Evolutionary conservation across 169 alveolate species (phyloP).

Genomic region (Miamiensis avidus): DNA sequence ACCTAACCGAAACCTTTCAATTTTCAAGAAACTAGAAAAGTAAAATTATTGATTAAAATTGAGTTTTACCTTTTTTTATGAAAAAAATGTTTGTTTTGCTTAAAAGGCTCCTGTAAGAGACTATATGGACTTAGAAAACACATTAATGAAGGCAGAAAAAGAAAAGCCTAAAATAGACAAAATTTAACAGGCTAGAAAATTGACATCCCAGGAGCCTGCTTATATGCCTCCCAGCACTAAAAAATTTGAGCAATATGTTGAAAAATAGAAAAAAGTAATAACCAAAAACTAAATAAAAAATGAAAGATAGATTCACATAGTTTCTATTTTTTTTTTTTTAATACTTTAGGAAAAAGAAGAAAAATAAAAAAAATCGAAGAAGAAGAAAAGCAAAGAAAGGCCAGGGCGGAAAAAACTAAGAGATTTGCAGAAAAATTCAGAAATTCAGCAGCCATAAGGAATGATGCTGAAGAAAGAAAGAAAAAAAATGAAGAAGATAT

Average conservation of each 20-base stretch:
- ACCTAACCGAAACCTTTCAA: constrained; percentile 44
- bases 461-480: not conserved
- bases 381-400: not conserved
- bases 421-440: not conserved
- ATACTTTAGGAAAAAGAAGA: constrained; percentile 10
- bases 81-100: no score
- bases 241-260: constrained; percentile 34
- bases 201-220: constrained; percentile 26
- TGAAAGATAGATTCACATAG: not conserved
- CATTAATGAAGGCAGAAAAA: constrained; percentile 2
- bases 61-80: no score
- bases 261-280: constrained; percentile 19
- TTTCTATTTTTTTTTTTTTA: no score
- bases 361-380: constrained; percentile 4
- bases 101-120: constrained; percentile 32
- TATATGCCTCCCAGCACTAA: constrained; percentile 37
- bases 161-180: constrained; percentile 23
- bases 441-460: not conserved
- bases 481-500: not conserved
- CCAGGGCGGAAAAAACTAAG: not conserved
- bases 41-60: no score
- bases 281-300: no score
- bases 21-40: constrained; percentile 40
- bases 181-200: constrained; percentile 36
- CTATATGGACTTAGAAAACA: constrained; percentile 38